Base-by-base conservation (phyloP, 2,329 filamentous ascomycete species). In the Hypomyces perniciosus region DNA sequence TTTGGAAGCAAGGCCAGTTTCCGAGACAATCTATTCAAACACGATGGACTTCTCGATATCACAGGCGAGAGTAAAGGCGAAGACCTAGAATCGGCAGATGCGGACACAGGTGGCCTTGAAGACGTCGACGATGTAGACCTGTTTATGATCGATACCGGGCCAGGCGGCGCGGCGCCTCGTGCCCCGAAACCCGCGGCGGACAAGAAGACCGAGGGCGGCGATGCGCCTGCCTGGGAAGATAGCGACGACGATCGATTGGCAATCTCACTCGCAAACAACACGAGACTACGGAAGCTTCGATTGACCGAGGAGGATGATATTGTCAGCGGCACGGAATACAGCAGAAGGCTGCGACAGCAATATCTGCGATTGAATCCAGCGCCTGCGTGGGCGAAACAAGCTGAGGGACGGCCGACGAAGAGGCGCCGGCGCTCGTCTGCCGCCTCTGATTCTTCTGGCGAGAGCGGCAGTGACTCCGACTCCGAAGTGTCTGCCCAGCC, bases 171-270 rank as follows among this genome's bases (percentile, higher is more conserved):
- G n/a, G 66, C 61, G 20, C 62, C 70, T 29, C 60, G 67, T 8
- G 48, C 59, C 8, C 50, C 63, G 5, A 64, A 68, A 34, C 46
- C 62, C 13, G 33, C 56, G 39, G 57, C 61, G 20, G 54, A 61
- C 27, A 59, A 52, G 5, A 57, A 60, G 20, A 44, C 49, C 9
- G 51, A 57, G 10, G 56, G 62, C 12, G 61, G 56, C 43, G 72
- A 78, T 39, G 73, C 74, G 20, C 77, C 85, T 3, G 88, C 83
- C 1, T 99, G 93, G 93, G 84, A 91, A 59, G 93, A 99, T 66
- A 97, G 91, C 68, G 93, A 99, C 61, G 93, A 99, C 64, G 93
- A 97, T 64, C 81, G 88, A 48, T 73, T 96, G 55, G 81, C 83
- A 6, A 79, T 99, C 44, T 97, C 92, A 10, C 77, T 99, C 37